Evolutionary conservation across 306 rosid genomes (phyloP).

Genomic region (Hippophae gyantsensis): DNA sequence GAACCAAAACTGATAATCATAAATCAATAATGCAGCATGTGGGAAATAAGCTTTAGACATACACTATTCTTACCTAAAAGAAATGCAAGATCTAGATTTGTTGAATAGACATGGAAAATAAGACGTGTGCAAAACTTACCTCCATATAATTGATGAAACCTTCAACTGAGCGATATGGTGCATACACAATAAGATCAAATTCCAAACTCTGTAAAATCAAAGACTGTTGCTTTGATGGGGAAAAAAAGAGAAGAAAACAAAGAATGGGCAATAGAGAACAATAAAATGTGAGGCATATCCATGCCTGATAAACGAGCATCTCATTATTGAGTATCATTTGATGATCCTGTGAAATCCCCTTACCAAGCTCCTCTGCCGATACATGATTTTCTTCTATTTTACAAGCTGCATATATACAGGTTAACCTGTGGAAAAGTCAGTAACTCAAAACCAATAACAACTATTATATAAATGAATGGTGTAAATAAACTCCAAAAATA

Average conservation of each 20-base stretch:
- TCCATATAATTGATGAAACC: constrained; percentile 72
- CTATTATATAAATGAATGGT: not conserved
- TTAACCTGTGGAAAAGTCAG: constrained; percentile 51
- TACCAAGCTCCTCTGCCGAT: constrained; percentile 99
- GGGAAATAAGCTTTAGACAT: constrained; percentile 2
- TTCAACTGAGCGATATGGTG: constrained; percentile 74
- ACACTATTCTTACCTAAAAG: constrained; percentile 5
- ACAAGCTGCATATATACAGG: constrained; percentile 95
- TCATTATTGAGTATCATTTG: constrained; percentile 98
- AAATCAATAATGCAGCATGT: not conserved
- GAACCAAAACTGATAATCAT: constrained; percentile 15
- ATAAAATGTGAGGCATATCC: constrained; percentile 41
- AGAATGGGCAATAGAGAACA: constrained; percentile 15
- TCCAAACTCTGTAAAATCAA: constrained; percentile 70
- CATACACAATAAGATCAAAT: constrained; percentile 92
- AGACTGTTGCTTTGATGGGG: not conserved
- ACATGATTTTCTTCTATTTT: constrained; percentile 98
- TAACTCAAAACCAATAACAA: not conserved
- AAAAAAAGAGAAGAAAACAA: not conserved
- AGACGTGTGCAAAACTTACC: constrained; percentile 26
- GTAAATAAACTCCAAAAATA: not conserved
- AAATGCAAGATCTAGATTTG: not conserved
- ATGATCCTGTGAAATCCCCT: constrained; percentile 99
- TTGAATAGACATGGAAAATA: not conserved
- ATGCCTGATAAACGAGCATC: constrained; percentile 99